A percentile compares a stretch with the other conserved stretches of the same genome.
phyloP scores from a whole-genome alignment of 352 stramenopile genomes.

The Blastocystis sp. region DNA sequence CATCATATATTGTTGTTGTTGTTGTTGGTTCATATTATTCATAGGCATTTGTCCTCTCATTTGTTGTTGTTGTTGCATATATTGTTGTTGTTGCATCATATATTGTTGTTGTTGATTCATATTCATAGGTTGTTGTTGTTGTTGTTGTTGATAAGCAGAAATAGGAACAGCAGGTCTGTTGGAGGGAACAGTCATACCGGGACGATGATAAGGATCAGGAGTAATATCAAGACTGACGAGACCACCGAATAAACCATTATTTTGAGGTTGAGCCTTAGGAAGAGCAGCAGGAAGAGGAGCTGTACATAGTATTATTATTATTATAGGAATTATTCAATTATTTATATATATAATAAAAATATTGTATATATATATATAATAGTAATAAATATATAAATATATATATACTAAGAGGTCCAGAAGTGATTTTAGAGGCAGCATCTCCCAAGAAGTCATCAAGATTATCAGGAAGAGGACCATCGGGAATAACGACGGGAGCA shows the following conservation, averaged over 20 bases:
- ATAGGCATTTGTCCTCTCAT: neutral
- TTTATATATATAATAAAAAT: too few relatives aligned
- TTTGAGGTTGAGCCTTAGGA: neutral
- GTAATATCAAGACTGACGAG: slow-evolving; percentile 6
- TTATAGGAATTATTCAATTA: too few relatives aligned
- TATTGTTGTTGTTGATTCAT: slow-evolving; percentile 15
- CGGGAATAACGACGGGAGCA: neutral
- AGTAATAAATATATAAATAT: too few relatives aligned
- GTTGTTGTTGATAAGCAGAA: neutral
- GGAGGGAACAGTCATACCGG: neutral
- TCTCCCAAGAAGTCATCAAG: too few relatives aligned
- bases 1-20: slow-evolving; percentile 1
- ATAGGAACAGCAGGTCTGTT: too few relatives aligned
- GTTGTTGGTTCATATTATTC: slow-evolving; percentile 15
- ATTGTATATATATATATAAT: too few relatives aligned
- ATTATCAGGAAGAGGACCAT: too few relatives aligned
- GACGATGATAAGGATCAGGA: slow-evolving; percentile 4
- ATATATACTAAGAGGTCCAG: too few relatives aligned
- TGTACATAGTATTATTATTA: neutral
- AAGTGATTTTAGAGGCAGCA: too few relatives aligned
- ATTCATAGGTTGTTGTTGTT: slow-evolving; percentile 24
- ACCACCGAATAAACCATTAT: slow-evolving; percentile 7
- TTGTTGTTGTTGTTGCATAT: slow-evolving; percentile 30
- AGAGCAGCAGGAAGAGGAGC: neutral
- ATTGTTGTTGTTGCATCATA: neutral